These are phyloP conservation scores for Backusella luteola DNA, from an alignment of 192 early-diverging fungal genomes.

Conservation along the genomic window DNA sequence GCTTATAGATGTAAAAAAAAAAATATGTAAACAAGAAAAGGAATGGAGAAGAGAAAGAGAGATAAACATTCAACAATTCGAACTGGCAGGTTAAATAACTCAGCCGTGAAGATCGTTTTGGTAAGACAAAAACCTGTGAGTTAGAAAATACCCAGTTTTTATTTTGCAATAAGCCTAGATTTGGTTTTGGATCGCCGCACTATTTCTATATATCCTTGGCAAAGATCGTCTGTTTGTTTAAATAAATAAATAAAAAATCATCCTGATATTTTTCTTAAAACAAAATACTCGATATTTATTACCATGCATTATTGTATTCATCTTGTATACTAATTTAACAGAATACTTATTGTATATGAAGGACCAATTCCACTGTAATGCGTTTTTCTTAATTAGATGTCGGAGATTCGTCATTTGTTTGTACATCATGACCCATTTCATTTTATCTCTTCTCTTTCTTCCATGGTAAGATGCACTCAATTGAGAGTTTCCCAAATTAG, in stretches of 20 bases:
- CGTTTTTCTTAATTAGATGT: not conserved
- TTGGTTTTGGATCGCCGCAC: not conserved
- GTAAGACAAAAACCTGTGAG: not conserved
- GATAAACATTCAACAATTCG: not conserved
- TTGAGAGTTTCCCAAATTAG: not conserved
- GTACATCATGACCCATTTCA: not conserved
- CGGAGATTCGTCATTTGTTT: not conserved
- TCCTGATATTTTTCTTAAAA: too few relatives aligned
- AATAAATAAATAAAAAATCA: not conserved
- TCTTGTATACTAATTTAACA: not conserved
- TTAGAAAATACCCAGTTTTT: not conserved
- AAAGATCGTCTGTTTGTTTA: not conserved
- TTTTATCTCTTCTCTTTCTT: not conserved
- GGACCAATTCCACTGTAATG: not conserved
- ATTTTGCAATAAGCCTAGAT: not conserved
- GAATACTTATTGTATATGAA: not conserved
- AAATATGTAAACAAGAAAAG: not conserved
- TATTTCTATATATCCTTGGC: not conserved
- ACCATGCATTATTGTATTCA: not conserved
- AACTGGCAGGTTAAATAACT: slow-evolving; percentile 1
- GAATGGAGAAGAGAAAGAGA: not conserved
- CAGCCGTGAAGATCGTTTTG: not conserved
- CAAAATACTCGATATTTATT: too few relatives aligned
- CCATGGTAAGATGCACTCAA: not conserved
- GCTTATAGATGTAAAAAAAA: not conserved